A percentile compares a stretch with the other conserved stretches of the same genome.
Evolutionary conservation across 192 early-diverging fungal genomes (phyloP).

Genomic region (Neocallimastix lanati): DNA sequence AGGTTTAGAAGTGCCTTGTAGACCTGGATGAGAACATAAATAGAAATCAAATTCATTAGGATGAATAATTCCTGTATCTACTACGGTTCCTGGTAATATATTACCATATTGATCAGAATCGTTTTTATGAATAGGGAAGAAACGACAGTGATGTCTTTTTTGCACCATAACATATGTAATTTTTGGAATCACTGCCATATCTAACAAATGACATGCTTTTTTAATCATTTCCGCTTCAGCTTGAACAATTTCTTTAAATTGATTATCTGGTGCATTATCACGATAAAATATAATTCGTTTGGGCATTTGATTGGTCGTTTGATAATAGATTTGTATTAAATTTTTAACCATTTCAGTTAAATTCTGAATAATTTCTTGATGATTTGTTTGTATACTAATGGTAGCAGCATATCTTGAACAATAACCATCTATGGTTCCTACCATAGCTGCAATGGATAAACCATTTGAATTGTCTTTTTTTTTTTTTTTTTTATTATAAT

Average conservation of each 20-base stretch:
- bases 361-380: constrained; percentile 22
- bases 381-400: constrained; percentile 16
- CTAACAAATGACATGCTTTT: constrained; percentile 9
- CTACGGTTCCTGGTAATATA: constrained; percentile 59
- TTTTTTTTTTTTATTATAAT: too few relatives aligned
- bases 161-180: constrained; percentile 33
- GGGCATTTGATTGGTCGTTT: constrained; percentile 10
- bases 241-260: constrained; percentile 29
- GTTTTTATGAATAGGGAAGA: constrained; percentile 43
- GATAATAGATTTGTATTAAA: constrained; percentile 12
- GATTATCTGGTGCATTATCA: constrained; percentile 14
- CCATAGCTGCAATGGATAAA: constrained; percentile 26
- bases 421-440: constrained; percentile 10
- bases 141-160: constrained; percentile 33
- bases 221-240: constrained; percentile 26
- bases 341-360: constrained; percentile 13
- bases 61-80: constrained; percentile 29
- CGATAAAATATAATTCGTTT: background rate
- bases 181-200: constrained; percentile 6
- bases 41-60: constrained; percentile 76
- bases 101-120: constrained; percentile 40
- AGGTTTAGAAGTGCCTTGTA: constrained; percentile 84
- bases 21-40: constrained; percentile 64
- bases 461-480: background rate
- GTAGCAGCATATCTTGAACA: constrained; percentile 13